Base-by-base conservation (phyloP, 192 early-diverging fungal species). In the Mortierella alpina region DNA sequence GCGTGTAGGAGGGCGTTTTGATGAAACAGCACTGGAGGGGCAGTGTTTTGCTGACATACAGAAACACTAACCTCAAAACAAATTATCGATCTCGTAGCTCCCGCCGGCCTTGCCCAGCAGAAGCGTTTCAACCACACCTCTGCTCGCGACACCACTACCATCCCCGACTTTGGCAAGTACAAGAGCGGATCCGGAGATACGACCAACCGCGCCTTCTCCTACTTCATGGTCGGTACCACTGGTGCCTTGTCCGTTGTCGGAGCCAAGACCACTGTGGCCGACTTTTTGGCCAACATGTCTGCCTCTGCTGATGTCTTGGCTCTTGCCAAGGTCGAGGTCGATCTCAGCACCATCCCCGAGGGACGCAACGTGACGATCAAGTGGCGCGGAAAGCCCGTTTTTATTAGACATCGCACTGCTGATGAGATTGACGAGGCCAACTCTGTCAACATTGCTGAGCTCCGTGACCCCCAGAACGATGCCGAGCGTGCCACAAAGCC, bases 341-440 rank as follows among this genome's bases (percentile, higher is more conserved):
- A 97, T 61, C 86, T 97, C 83, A 86, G 86, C 69, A 86, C 93
- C 58, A 96, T 99, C 80, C 97, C 97, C 8, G 93, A 97, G 72
- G 97, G 97, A 73, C 98, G 95, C 89, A 98, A 97, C 65, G 93
- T 98, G 51, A 94, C 95, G 46, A 86, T 99, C 86, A 99, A 99
- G 92, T 99, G 97, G 97, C 93, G 96, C 76, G 97, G 97, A 86
- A 99, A 99, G 91, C 97, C 97, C 45, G 92, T 99, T 60, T 97
- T 98, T 82, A 93, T 99, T 72, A 93, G 96, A 83, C 97, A 99
- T 88, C 92, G 97, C 72, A 99, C 97, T 42, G 86, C 89, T 20
- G 94, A 91, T 66, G 97, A 99, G 84, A 99, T 99, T 70, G 90
- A 90, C 9, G 97, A 98, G 81, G 96, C 96, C 67, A 93, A 96